Percentiles rank a stretch among this genome's conserved stretches.
These are phyloP conservation scores for Aspergillus homomorphus DNA, from an alignment of 495 filamentous ascomycete genomes.

Conservation along the genomic window DNA sequence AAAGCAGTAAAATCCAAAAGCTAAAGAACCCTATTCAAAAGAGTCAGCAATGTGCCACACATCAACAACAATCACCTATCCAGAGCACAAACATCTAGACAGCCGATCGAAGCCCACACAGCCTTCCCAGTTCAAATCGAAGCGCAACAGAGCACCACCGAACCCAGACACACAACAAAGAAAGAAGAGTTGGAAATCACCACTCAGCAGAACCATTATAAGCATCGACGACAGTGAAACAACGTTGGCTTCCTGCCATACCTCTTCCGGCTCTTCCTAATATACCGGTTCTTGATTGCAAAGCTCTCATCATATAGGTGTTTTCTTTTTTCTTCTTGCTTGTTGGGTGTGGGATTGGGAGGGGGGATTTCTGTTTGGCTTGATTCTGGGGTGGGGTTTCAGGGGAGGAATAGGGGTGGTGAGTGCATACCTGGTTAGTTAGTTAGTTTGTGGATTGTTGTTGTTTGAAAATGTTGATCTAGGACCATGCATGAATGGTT, in stretches of 20 bases:
- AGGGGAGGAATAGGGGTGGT: neutral
- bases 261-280: slow-evolving; percentile 57
- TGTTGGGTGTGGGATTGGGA: slow-evolving; percentile 2
- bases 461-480: neutral
- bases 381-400: neutral
- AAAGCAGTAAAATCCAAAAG: neutral
- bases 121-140: neutral
- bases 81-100: slow-evolving; percentile 1
- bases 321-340: slow-evolving; percentile 11
- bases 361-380: neutral
- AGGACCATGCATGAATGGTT: neutral
- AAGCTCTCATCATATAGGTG: slow-evolving; percentile 45
- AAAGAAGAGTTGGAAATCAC: slow-evolving; percentile 13
- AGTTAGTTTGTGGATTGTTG: neutral
- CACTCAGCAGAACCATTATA: slow-evolving; percentile 51
- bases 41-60: neutral
- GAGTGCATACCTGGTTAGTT: neutral
- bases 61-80: neutral
- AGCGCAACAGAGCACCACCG: neutral
- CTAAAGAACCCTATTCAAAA: slow-evolving; percentile 8
- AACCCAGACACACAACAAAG: slow-evolving; percentile 11
- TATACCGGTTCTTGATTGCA: slow-evolving; percentile 40
- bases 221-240: slow-evolving; percentile 46
- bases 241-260: slow-evolving; percentile 31
- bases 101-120: neutral